Percentiles rank a stretch among this genome's conserved stretches.
Evolutionary conservation across 2,329 filamentous ascomycete species (phyloP).

Genomic region (Trichoderma semiorbis): DNA sequence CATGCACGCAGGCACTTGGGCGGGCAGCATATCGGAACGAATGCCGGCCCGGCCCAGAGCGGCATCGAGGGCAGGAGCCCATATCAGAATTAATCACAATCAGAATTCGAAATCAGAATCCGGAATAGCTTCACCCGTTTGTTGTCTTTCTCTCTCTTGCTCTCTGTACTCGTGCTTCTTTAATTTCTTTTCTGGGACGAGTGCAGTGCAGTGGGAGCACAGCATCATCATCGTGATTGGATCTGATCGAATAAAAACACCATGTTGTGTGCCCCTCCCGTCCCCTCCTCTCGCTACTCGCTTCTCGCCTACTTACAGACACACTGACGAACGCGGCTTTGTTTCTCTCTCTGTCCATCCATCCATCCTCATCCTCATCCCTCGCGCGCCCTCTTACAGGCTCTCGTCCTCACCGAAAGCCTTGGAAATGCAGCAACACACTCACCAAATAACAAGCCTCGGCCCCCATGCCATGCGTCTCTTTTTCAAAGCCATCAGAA

Average conservation of each 20-base stretch:
- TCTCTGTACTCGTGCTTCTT: background rate
- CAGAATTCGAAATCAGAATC: background rate
- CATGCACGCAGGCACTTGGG: background rate
- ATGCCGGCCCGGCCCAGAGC: constrained; percentile 10
- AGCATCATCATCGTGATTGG: background rate
- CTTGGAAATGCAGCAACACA: background rate
- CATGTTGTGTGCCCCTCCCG: background rate
- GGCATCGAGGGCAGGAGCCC: background rate
- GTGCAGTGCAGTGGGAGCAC: background rate
- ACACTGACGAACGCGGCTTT: background rate
- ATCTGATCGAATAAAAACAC: background rate
- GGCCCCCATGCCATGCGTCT: background rate
- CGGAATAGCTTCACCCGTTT: background rate
- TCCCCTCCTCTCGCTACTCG: background rate
- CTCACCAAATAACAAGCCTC: background rate
- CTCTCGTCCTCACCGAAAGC: background rate
- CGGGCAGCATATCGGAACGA: constrained; percentile 12
- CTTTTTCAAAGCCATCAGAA: background rate
- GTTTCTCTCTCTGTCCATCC: background rate
- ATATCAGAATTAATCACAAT: background rate
- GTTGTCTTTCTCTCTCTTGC: background rate
- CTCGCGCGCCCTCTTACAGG: background rate
- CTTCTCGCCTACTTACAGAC: background rate
- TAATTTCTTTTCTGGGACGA: background rate
- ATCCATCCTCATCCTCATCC: background rate